phyloP scores from a whole-genome alignment of 441 rosid genomes.

The Aquilaria agallochum region DNA sequence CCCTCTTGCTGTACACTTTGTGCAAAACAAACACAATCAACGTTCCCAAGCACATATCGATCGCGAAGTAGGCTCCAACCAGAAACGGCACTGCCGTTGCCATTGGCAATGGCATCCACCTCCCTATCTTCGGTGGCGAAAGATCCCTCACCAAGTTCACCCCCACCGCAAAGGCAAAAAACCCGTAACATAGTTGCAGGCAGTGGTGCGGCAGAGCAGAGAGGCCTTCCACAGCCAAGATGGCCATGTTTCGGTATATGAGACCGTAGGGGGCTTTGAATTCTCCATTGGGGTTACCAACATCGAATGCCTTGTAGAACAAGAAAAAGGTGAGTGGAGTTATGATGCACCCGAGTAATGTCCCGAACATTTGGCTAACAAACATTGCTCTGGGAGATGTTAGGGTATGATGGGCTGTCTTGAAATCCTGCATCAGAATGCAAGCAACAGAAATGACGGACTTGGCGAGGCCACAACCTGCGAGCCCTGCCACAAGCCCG shows the following conservation, averaged over 20 bases:
- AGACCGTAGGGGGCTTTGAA: constrained; percentile 69
- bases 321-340: constrained; percentile 61
- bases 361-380: constrained; percentile 56
- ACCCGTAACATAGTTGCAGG: constrained; percentile 61
- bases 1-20: constrained; percentile 29
- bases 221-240: constrained; percentile 60
- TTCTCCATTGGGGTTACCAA: constrained; percentile 59
- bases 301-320: constrained; percentile 61
- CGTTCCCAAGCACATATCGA: constrained; percentile 66
- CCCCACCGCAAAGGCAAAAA: constrained; percentile 51
- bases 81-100: constrained; percentile 68
- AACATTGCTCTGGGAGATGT: constrained; percentile 74
- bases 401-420: constrained; percentile 49
- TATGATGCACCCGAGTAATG: constrained; percentile 44
- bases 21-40: constrained; percentile 44
- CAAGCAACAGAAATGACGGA: constrained; percentile 64
- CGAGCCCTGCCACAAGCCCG: constrained; percentile 60
- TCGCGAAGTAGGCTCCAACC: constrained; percentile 61
- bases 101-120: constrained; percentile 71
- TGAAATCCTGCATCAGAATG: constrained; percentile 72
- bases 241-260: constrained; percentile 73
- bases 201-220: constrained; percentile 71
- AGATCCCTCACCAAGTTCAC: constrained; percentile 44
- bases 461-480: constrained; percentile 60
- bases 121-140: constrained; percentile 37